Base-by-base conservation (phyloP, 805 yeast genomes). In the Candida takata region DNA sequence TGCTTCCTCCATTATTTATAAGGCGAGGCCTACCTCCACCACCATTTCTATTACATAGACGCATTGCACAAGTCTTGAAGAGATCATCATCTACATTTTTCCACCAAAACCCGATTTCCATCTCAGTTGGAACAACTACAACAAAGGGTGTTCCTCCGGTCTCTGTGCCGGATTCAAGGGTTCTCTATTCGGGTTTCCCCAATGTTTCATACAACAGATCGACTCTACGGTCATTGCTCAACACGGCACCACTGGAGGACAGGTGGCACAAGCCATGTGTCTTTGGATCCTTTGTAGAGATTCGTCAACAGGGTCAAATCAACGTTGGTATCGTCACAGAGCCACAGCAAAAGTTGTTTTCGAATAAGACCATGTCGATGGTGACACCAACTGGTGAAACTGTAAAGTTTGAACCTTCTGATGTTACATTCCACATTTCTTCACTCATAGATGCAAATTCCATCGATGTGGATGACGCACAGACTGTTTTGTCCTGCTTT, bases 201-300 rank as follows among this genome's bases (percentile, higher is more conserved):
- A 28, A 18, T 28, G 18, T 13, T 14, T 6, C 11, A 6, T 28
- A 20, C 13, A 15, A 29, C 20, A 15, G 16, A 14, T 11, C 13
- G 14, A 18, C 14, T n/a, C 26, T 31, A 3, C 14, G 12, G 10
- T 20, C 15, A 7, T 11, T 16, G 14, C 8, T 31, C 12, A 14
- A 24, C 27, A 17, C 16, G n/a, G 8, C 26, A 5, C 19, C 34
- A 9, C n/a, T 31, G 2, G 28, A 24, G 11, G 28, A 24, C 4
- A 14, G 24, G n/a, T 3, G 18, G 29, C 21, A 29, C 20, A 21
- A 23, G 20, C 21, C 42, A 17, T 36, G 38, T 17, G 4, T 31
- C 10, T 11, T 34, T 10, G 46, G 46, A 4, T 43, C 46, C 4
- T 37, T 40, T 23, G 40, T 43, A 3, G 46, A 43, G 20, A 36